These are phyloP conservation scores for Penicillium thymicola DNA, from an alignment of 2,329 filamentous ascomycete species.

Conservation along the genomic window DNA sequence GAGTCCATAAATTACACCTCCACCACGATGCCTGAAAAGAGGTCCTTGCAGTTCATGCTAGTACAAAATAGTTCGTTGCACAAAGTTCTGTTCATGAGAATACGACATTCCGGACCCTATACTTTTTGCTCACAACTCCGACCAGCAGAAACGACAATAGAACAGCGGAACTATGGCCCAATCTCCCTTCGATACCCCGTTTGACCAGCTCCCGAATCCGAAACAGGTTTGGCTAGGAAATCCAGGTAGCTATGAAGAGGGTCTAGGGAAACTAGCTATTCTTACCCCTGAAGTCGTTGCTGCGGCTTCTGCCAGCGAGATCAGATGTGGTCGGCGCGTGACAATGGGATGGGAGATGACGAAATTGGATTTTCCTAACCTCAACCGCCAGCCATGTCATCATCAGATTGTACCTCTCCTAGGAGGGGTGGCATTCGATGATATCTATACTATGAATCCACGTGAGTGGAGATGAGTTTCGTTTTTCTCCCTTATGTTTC, in stretches of 20 bases:
- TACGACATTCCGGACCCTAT: neutral
- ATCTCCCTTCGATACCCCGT: conserved; percentile 33
- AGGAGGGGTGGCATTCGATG: conserved; percentile 49
- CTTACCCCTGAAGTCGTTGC: conserved; percentile 54
- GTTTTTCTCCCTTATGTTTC: neutral
- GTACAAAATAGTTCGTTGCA: too few relatives aligned
- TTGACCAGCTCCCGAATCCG: conserved; percentile 49
- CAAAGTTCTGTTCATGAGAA: neutral
- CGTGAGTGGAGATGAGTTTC: conserved; percentile 28
- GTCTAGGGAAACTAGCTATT: conserved; percentile 50
- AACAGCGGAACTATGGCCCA: conserved; percentile 5
- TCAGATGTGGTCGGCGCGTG: conserved; percentile 51
- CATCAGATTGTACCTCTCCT: conserved; percentile 52
- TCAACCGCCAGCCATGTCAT: conserved; percentile 50
- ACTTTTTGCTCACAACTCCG: neutral
- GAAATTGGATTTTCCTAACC: conserved; percentile 55
- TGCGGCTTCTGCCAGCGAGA: conserved; percentile 49
- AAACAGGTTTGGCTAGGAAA: conserved; percentile 49
- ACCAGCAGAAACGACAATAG: neutral
- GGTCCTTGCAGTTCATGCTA: neutral
- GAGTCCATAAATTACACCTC: too few relatives aligned
- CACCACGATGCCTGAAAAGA: neutral
- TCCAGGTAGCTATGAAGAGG: conserved; percentile 50
- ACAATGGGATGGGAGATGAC: conserved; percentile 56
- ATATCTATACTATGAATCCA: conserved; percentile 51